phyloP scores from a whole-genome alignment of 768 basidiomycete species.

The Russula griseocarnosa region DNA sequence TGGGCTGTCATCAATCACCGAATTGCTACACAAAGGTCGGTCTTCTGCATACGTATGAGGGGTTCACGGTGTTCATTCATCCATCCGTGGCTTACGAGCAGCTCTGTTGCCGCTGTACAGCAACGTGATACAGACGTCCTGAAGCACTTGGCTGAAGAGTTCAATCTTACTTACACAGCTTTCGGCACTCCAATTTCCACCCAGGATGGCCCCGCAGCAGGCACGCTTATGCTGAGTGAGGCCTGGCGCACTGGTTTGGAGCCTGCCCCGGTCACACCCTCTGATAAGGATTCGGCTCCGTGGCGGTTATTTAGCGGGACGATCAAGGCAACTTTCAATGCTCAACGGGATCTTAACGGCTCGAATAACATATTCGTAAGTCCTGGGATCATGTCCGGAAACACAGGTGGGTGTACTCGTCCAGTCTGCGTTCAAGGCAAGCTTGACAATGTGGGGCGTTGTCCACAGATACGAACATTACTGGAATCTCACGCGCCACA shows the following conservation, averaged over 20 bases:
- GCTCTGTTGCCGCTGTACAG: constrained; percentile 35
- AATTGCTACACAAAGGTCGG: constrained; percentile 36
- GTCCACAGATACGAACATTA: constrained; percentile 24
- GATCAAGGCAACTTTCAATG: constrained; percentile 39
- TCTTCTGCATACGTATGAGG: background rate
- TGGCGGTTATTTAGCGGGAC: constrained; percentile 44
- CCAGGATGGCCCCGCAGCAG: constrained; percentile 33
- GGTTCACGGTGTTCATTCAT: background rate
- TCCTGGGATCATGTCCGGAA: constrained; percentile 40
- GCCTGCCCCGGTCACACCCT: constrained; percentile 45
- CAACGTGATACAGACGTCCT: constrained; percentile 34
- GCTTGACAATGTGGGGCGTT: background rate
- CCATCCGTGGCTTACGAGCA: constrained; percentile 6
- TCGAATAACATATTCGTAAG: constrained; percentile 36
- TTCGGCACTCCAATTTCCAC: constrained; percentile 38
- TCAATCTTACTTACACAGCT: constrained; percentile 42
- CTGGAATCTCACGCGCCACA: constrained; percentile 26
- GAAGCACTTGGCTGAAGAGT: constrained; percentile 34
- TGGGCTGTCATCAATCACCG: constrained; percentile 34
- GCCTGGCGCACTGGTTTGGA: constrained; percentile 36
- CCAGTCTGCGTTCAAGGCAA: constrained; percentile 17
- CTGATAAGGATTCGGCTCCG: constrained; percentile 35
- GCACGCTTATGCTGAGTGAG: constrained; percentile 39
- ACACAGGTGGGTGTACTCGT: constrained; percentile 34
- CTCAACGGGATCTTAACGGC: constrained; percentile 32